phyloP scores from a whole-genome alignment of 345 rosid genomes.

The Eucalyptus decipiens region DNA sequence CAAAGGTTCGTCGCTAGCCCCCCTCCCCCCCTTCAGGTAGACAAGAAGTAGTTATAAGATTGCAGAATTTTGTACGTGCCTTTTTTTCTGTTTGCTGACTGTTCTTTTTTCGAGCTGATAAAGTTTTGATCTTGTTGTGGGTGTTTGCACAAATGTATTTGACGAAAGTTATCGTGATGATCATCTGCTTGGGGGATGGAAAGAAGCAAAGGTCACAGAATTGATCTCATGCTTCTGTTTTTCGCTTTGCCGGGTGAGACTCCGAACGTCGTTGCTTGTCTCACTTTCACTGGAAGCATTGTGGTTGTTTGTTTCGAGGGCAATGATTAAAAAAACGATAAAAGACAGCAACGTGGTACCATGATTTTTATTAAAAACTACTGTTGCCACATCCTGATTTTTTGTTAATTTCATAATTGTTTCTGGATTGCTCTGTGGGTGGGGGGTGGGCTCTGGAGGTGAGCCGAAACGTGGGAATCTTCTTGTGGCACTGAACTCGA shows the following conservation, averaged over 20 bases:
- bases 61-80: not conserved
- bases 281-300: not conserved
- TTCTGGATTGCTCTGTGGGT: not conserved
- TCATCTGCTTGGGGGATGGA: not conserved
- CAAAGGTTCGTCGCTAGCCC: not conserved
- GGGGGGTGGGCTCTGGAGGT: not conserved
- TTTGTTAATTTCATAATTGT: not conserved
- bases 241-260: not conserved
- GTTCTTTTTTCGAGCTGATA: not conserved
- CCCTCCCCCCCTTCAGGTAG: not conserved
- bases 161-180: not conserved
- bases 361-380: not conserved
- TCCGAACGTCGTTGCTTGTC: not conserved
- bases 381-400: not conserved
- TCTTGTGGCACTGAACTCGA: not conserved
- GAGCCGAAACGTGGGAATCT: not conserved
- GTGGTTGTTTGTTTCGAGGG: not conserved
- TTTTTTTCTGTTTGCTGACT: not conserved
- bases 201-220: not conserved
- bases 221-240: not conserved
- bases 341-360: not conserved
- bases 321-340: not conserved
- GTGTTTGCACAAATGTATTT: not conserved
- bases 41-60: not conserved
- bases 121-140: not conserved